Percentiles rank a stretch among this genome's conserved stretches.
These are phyloP conservation scores for Vaccinium vitisidaea DNA, from an alignment of 148 eudicot genomes.

Conservation along the genomic window DNA sequence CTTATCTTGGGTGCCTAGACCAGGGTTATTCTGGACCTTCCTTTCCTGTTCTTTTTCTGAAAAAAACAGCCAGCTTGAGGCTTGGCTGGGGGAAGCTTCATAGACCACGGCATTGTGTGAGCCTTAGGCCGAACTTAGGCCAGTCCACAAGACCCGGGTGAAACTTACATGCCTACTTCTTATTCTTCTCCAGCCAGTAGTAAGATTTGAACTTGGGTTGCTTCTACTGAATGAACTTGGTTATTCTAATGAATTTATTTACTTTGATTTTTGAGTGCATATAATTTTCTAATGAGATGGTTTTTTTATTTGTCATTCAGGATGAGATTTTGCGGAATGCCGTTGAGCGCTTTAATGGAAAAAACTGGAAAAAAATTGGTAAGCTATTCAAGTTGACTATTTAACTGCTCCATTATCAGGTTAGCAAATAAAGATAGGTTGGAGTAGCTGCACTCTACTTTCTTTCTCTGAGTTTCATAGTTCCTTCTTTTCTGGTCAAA, in stretches of 20 bases:
- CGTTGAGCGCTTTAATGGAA: conserved; percentile 79
- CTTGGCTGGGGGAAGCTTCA: background rate
- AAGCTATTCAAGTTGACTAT: background rate
- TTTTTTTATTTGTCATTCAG: conserved; percentile 34
- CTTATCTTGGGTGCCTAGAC: background rate
- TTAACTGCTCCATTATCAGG: background rate
- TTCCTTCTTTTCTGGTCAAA: background rate
- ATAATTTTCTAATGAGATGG: conserved; percentile 5
- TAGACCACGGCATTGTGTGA: background rate
- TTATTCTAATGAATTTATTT: background rate
- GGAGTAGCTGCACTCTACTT: background rate
- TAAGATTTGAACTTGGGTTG: background rate
- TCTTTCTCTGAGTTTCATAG: background rate
- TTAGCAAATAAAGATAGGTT: background rate
- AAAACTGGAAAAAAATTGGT: conserved; percentile 98
- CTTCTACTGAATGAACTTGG: background rate
- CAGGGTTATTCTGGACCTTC: background rate
- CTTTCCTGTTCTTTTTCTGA: background rate
- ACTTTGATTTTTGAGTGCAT: background rate
- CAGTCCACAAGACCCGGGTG: background rate
- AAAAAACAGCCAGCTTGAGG: background rate
- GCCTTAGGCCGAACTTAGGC: background rate
- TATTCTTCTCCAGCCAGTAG: background rate
- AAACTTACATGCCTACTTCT: background rate
- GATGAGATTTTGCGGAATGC: conserved; percentile 82